phyloP scores from a whole-genome alignment of 2,329 filamentous ascomycete species.

The Colletotrichum acutatum region DNA sequence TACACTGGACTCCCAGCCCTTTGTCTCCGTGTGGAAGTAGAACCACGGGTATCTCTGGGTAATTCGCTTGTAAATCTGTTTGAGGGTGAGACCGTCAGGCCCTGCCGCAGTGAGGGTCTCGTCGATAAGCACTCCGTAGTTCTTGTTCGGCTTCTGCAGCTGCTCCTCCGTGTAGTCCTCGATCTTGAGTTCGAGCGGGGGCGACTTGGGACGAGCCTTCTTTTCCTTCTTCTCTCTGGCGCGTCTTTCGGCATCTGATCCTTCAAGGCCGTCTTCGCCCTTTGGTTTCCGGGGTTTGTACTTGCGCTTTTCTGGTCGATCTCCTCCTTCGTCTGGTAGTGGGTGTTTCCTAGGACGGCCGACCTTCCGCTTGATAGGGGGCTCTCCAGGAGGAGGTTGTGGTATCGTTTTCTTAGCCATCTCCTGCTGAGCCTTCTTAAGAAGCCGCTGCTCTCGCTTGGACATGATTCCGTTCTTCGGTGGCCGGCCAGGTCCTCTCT shows the following conservation, averaged over 20 bases:
- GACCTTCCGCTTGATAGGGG: constrained; percentile 71
- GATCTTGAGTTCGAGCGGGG: constrained; percentile 64
- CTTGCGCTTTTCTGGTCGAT: constrained; percentile 71
- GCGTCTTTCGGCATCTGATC: constrained; percentile 66
- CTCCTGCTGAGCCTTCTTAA: constrained; percentile 69
- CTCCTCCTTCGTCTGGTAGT: constrained; percentile 63
- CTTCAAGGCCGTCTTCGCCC: constrained; percentile 63
- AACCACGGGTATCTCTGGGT: constrained; percentile 69
- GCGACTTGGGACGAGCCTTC: constrained; percentile 69
- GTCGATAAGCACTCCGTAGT: constrained; percentile 70
- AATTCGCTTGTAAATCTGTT: constrained; percentile 73
- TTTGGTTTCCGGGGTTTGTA: constrained; percentile 72
- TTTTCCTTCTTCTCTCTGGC: constrained; percentile 69
- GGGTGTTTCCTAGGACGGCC: constrained; percentile 74
- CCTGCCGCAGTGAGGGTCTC: constrained; percentile 67
- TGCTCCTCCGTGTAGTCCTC: constrained; percentile 68
- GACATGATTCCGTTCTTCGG: constrained; percentile 88
- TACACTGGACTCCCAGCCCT: constrained; percentile 75
- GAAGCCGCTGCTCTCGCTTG: constrained; percentile 75
- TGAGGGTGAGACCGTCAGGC: constrained; percentile 62
- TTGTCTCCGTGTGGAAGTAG: constrained; percentile 69
- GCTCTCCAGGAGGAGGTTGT: constrained; percentile 58
- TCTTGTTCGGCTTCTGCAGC: constrained; percentile 70
- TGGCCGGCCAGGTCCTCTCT: constrained; percentile 81
- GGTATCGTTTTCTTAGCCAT: constrained; percentile 63